Base-by-base conservation (phyloP, 805 yeast species). In the Naumovozyma castellii region DNA sequence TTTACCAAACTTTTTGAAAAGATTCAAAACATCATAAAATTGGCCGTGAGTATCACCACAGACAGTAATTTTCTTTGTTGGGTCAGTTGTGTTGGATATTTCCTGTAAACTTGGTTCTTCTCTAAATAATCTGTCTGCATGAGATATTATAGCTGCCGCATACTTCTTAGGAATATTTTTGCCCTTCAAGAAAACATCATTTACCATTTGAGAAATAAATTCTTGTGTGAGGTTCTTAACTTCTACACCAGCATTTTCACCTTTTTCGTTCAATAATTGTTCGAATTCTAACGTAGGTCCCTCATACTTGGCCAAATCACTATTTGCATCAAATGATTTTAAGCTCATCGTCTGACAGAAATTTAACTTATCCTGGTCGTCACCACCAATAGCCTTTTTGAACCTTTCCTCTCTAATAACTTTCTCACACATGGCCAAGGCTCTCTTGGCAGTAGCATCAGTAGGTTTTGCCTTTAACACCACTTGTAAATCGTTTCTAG, bases 21-120 rank as follows among this genome's bases (percentile, higher is more conserved):
- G 71, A 56, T 87, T 81, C 53, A 90, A 63, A 38, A 92, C 78
- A 58, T 92, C 98, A 54, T 75, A 90, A 58, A 83, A 87, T 63
- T 92, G 98, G 32, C 98, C 98, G 60, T 92, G 98, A 0, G 97
- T 90, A 61, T 92, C 98, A 49, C 98, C 98, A 50, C 95, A 92
- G 8, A 92, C 84, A 1, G 97, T 85, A 35, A 90, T 69, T 43
- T 66, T 73, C 16, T 43, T 37, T 12, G 50, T 49, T 2, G 50
- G 41, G 2, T 45, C 36, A n/a, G 48, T 30, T 18, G 41, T 44
- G 48, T 65, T 43, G 67, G 50, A 65, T 31, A 90, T 57, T 54
- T 88, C 97, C 28, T 80, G 82, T 69, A 88, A 66, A 1, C 95
- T 71, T 5, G 79, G 73, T 57, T 90, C 97, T 2, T 66, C 46